Evolutionary conservation across 2,329 filamentous ascomycete genomes (phyloP), one percentile per base, ranked within the genome.

Genomic region (Fusarium oxysporum): DNA sequence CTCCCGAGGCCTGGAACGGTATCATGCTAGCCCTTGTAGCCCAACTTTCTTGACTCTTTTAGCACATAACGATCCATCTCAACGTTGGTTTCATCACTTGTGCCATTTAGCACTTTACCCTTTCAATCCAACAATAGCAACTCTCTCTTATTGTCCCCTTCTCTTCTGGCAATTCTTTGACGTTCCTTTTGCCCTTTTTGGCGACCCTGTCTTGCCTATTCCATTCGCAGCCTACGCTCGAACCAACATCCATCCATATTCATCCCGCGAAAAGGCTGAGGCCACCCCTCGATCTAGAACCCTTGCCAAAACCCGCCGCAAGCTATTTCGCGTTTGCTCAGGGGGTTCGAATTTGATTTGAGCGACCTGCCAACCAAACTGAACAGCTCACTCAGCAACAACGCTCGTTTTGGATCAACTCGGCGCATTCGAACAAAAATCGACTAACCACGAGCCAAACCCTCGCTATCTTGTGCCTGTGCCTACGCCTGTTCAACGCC

Each of bases 251-350:
- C 37, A 48, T 58, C 55, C 53, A 69, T 70, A 55, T 61, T 51
- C 62, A 68, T 71, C 69, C 70, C 73, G 56, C 54, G 60, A 41
- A 77, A 77, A 77, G 76, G 76, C 76, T 78, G 74, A 73, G 71
- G 76, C 76, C 74, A 73, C 74, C 75, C 76, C 72, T 73, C 76
- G 76, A 77, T 76, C 74, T 77, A 77, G 76, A 78, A 77, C 73
- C 76, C 75, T 77, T 70, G 69, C 72, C 69, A 75, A 69, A 73
- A 62, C 61, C 72, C 66, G 69, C 71, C 51, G 45, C 51, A 69
- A 71, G 68, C 73, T 75, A 74, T 74, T 73, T 77, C 71, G 75
- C 77, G 76, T 79, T 77, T 78, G 68, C 75, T 79, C 77, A 79
- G 78, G 77, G 77, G 77, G 64, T 78, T 68, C 67, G 61, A 69